phyloP scores from a whole-genome alignment of 140 eudicot genomes.

The Oenanthe javanica region DNA sequence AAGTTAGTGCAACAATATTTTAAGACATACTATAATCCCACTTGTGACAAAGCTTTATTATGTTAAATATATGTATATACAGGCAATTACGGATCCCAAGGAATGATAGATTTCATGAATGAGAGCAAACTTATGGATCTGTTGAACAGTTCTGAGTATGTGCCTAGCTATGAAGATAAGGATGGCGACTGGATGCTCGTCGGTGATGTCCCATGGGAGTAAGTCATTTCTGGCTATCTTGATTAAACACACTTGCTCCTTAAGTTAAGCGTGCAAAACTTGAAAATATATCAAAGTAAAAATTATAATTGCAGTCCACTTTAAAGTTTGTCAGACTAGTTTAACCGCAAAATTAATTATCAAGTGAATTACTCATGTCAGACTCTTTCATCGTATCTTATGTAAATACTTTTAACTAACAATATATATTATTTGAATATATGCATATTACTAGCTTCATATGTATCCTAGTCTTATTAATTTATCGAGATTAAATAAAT shows the following conservation, averaged over 20 bases:
- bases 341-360: too few relatives aligned
- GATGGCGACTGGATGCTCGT: constrained; percentile 99
- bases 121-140: constrained; percentile 92
- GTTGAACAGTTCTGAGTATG: constrained; percentile 86
- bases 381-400: too few relatives aligned
- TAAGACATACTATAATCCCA: constrained; percentile 4
- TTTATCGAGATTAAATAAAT: background rate
- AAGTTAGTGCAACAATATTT: constrained; percentile 5
- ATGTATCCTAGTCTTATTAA: too few relatives aligned
- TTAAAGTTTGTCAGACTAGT: too few relatives aligned
- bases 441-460: background rate
- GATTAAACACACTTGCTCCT: too few relatives aligned
- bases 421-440: background rate
- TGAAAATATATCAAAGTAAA: too few relatives aligned
- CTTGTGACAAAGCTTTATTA: background rate
- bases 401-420: background rate
- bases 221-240: constrained; percentile 21
- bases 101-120: constrained; percentile 95
- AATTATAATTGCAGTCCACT: too few relatives aligned
- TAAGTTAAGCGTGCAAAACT: too few relatives aligned
- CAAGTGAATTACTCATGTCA: too few relatives aligned
- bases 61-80: background rate
- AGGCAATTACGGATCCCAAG: constrained; percentile 84
- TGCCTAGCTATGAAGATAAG: constrained; percentile 95
- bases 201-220: constrained; percentile 98